Conservation (phyloP, 441 rosid species). For the Gossypium trilobum region DNA sequence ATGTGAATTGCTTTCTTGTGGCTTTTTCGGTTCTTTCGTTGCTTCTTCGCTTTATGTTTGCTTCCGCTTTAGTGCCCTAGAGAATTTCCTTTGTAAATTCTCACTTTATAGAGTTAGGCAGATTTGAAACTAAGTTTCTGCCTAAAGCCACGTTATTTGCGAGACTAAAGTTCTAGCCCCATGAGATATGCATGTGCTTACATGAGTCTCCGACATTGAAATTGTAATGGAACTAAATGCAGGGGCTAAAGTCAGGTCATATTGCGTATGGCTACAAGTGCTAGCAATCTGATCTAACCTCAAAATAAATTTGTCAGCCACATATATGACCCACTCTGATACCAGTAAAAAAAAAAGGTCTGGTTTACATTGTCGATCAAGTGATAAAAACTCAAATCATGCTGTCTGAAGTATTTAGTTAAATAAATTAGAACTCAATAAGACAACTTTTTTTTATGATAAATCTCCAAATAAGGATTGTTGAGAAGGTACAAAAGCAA, state of each 20-base stretch:
- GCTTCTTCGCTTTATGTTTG: too few relatives aligned
- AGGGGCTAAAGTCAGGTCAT: background rate
- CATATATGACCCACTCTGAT: background rate
- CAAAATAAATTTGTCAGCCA: background rate
- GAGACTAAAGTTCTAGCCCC: too few relatives aligned
- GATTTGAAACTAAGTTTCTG: background rate
- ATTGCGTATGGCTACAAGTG: background rate
- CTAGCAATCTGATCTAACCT: background rate
- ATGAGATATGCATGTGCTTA: background rate
- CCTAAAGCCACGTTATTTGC: too few relatives aligned
- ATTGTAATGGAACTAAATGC: background rate
- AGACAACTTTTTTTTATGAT: background rate
- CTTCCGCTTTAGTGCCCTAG: too few relatives aligned
- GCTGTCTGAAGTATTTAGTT: background rate
- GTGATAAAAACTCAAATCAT: background rate
- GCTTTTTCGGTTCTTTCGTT: too few relatives aligned
- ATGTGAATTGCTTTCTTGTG: too few relatives aligned
- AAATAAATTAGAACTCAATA: slow-evolving; percentile 3
- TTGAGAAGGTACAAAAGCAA: background rate
- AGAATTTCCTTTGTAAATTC: too few relatives aligned
- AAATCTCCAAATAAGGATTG: background rate
- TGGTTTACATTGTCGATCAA: background rate
- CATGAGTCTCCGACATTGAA: background rate
- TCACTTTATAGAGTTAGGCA: too few relatives aligned
- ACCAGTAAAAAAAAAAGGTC: background rate